Conservation (phyloP, 495 filamentous ascomycete genomes). For the Pyrenopolyporus hunteri region DNA sequence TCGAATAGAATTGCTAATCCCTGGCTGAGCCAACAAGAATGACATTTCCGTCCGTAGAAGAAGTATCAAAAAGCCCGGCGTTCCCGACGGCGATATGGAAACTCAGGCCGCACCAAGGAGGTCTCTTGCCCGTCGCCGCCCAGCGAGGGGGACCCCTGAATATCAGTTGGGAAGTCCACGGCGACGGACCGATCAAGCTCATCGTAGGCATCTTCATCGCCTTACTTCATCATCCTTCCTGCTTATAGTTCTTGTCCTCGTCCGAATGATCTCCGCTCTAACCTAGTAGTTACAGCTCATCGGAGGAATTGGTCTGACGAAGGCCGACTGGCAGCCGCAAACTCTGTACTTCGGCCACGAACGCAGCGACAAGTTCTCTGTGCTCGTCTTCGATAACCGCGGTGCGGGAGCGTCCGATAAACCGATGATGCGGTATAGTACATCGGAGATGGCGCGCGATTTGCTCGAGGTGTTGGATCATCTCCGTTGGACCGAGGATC, state of each 20-base stretch:
- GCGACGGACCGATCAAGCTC: constrained; percentile 63
- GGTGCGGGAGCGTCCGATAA: constrained; percentile 72
- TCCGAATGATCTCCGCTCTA: not conserved
- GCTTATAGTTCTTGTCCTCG: no score
- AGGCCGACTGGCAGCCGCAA: constrained; percentile 67
- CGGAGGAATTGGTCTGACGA: constrained; percentile 56
- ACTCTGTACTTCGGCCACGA: constrained; percentile 70
- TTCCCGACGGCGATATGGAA: constrained; percentile 32
- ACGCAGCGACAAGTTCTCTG: constrained; percentile 62
- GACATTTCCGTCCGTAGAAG: constrained; percentile 15
- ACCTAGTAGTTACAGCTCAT: constrained; percentile 44
- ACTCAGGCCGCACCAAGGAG: constrained; percentile 23
- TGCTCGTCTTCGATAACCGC: constrained; percentile 69
- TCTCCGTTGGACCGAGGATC: constrained; percentile 63
- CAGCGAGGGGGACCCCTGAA: constrained; percentile 58
- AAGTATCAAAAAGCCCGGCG: constrained; percentile 23
- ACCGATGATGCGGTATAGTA: constrained; percentile 66
- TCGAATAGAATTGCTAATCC: no score
- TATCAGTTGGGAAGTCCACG: constrained; percentile 71
- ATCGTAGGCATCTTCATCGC: constrained; percentile 43
- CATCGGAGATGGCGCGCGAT: constrained; percentile 71
- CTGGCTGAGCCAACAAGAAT: not conserved
- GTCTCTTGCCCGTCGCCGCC: constrained; percentile 21
- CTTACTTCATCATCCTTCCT: no score
- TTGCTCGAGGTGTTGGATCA: constrained; percentile 65